These are phyloP conservation scores for Hylodesmum podocarpum DNA, from an alignment of 306 rosid genomes.

Conservation along the genomic window DNA sequence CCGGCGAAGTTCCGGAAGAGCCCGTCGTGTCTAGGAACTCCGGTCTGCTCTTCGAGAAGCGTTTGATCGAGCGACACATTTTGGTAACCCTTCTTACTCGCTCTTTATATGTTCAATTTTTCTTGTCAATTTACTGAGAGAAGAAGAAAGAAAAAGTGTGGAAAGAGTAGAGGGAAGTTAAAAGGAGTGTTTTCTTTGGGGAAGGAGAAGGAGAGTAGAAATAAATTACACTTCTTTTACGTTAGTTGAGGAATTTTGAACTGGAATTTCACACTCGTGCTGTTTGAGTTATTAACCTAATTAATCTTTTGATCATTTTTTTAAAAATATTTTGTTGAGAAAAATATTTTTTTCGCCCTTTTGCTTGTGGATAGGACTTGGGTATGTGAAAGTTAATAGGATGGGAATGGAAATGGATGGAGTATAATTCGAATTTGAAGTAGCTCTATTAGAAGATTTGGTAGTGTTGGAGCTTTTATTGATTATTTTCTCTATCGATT, in stretches of 20 bases:
- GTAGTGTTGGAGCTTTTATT: background rate
- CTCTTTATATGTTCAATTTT: conserved; percentile 11
- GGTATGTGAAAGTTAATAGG: background rate
- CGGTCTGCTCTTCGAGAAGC: conserved; percentile 86
- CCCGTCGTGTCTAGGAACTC: conserved; percentile 86
- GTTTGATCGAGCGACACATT: conserved; percentile 85
- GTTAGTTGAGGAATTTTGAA: background rate
- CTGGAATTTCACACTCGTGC: background rate
- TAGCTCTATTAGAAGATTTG: background rate
- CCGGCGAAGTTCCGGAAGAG: conserved; percentile 99
- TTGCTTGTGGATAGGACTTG: background rate
- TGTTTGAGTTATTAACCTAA: background rate
- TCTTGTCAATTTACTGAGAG: background rate
- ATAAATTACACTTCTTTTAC: background rate
- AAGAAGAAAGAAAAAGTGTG: background rate
- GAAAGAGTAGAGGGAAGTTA: background rate
- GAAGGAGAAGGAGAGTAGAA: background rate
- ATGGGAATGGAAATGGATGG: background rate
- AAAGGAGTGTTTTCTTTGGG: background rate
- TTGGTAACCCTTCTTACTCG: conserved; percentile 40
- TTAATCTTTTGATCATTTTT: background rate
- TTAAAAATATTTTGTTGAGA: background rate
- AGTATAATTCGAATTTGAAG: background rate
- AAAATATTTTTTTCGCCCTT: background rate
- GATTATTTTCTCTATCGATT: background rate